Percentiles rank a stretch among this genome's conserved stretches.
phyloP scores from a whole-genome alignment of 2,329 filamentous ascomycete genomes.

The Paecilomyces sp. region DNA sequence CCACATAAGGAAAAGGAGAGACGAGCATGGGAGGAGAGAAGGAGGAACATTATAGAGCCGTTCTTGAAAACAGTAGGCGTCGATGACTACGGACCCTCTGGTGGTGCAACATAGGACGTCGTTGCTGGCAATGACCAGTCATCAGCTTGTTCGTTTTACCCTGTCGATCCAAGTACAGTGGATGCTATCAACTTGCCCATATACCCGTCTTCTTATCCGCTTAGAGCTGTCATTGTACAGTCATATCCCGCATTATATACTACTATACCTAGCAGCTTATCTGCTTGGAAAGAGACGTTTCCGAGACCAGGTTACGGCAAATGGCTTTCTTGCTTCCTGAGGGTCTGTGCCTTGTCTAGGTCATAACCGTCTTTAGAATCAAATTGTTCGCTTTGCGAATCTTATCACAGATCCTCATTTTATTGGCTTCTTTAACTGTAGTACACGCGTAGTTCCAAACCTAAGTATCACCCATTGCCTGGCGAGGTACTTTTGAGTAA shows the following conservation, averaged over 20 bases:
- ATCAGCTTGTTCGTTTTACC: neutral
- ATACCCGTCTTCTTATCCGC: neutral
- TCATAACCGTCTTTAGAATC: neutral
- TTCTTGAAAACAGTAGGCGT: conserved; percentile 49
- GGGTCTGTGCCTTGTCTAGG: neutral
- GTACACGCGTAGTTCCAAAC: too few species aligned
- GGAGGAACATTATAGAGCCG: conserved; percentile 60
- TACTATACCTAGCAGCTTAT: neutral
- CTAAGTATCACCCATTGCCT: too few species aligned
- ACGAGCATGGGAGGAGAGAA: conserved; percentile 55
- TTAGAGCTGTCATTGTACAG: neutral
- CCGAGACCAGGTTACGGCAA: neutral
- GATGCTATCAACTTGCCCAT: neutral
- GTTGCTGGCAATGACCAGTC: neutral
- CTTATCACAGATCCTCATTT: too few species aligned
- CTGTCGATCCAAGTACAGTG: neutral
- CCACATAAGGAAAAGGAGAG: conserved; percentile 51
- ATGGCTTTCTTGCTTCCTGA: neutral
- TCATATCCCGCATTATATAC: neutral
- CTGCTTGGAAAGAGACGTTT: neutral
- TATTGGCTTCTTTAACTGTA: too few species aligned
- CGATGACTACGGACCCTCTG: conserved; percentile 26
- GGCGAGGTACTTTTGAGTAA: neutral
- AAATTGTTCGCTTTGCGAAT: neutral
- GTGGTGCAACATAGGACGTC: conserved; percentile 10